These are phyloP conservation scores for Trametes cinnabarina DNA, from an alignment of 768 basidiomycete species.

Conservation along the genomic window DNA sequence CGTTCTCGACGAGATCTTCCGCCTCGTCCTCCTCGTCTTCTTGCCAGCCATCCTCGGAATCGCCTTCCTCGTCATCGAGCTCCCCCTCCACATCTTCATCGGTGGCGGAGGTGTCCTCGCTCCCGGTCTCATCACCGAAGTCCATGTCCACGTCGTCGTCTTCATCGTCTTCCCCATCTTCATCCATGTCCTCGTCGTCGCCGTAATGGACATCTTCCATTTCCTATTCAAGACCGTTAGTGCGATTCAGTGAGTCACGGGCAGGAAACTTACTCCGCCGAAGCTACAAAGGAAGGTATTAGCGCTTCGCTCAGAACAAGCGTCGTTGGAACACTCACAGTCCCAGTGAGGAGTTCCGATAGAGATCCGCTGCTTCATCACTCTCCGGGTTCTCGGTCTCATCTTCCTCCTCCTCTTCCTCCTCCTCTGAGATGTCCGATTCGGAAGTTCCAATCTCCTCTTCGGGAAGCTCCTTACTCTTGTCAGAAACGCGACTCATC, in stretches of 20 bases:
- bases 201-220: constrained; percentile 78
- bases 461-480: constrained; percentile 55
- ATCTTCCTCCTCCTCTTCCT: constrained; percentile 57
- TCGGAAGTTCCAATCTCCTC: constrained; percentile 43
- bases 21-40: constrained; percentile 70
- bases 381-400: constrained; percentile 53
- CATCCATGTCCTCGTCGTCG: constrained; percentile 76
- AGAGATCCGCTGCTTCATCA: constrained; percentile 89
- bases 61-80: constrained; percentile 60
- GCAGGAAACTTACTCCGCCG: constrained; percentile 63
- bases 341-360: constrained; percentile 93
- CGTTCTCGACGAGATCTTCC: constrained; percentile 50
- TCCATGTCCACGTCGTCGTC: constrained; percentile 89
- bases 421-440: constrained; percentile 49
- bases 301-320: neutral
- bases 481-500: constrained; percentile 81
- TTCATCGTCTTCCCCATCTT: constrained; percentile 74
- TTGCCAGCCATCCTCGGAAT: constrained; percentile 60
- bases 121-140: constrained; percentile 78
- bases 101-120: constrained; percentile 75
- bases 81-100: constrained; percentile 72
- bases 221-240: constrained; percentile 49
- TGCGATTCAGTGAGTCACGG: neutral
- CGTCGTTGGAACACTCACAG: constrained; percentile 56
- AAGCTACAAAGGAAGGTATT: constrained; percentile 41